Conservation (phyloP, 2,329 filamentous ascomycete genomes). For the Aspergillus tamarii region DNA sequence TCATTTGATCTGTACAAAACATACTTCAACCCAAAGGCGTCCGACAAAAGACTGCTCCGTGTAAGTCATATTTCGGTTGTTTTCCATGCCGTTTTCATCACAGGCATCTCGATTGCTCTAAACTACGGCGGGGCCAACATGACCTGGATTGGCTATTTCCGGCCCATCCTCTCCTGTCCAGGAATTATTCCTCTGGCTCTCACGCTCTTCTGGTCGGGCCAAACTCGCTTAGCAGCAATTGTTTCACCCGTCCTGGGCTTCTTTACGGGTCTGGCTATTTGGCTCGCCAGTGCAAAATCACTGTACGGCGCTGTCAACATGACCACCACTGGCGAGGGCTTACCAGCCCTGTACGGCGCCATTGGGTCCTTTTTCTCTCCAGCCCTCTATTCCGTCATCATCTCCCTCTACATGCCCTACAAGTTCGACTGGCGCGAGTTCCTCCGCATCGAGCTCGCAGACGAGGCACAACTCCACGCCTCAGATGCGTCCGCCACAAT, state of each 20-base stretch:
- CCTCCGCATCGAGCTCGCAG: slow-evolving; percentile 51
- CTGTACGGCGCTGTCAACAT: slow-evolving; percentile 48
- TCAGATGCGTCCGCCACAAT: slow-evolving; percentile 11
- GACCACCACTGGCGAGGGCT: slow-evolving; percentile 42
- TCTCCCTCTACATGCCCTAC: slow-evolving; percentile 46
- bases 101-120: slow-evolving; percentile 51
- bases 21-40: slow-evolving; percentile 53
- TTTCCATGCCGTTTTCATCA: slow-evolving; percentile 53
- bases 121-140: slow-evolving; percentile 55
- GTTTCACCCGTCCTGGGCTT: slow-evolving; percentile 44
- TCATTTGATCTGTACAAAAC: slow-evolving; percentile 56
- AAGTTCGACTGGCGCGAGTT: slow-evolving; percentile 52
- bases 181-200: slow-evolving; percentile 51
- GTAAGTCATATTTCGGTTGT: slow-evolving; percentile 54
- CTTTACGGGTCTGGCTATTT: slow-evolving; percentile 47
- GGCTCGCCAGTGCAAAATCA: slow-evolving; percentile 46
- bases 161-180: slow-evolving; percentile 47
- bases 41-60: slow-evolving; percentile 45
- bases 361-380: slow-evolving; percentile 53
- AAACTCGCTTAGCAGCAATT: slow-evolving; percentile 51
- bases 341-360: slow-evolving; percentile 51
- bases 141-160: slow-evolving; percentile 51
- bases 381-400: slow-evolving; percentile 49
- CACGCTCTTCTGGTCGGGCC: slow-evolving; percentile 50
- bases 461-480: slow-evolving; percentile 37